Evolutionary conservation across 2,329 filamentous ascomycete genomes (phyloP).

Genomic region (Cladorrhinum sp.): DNA sequence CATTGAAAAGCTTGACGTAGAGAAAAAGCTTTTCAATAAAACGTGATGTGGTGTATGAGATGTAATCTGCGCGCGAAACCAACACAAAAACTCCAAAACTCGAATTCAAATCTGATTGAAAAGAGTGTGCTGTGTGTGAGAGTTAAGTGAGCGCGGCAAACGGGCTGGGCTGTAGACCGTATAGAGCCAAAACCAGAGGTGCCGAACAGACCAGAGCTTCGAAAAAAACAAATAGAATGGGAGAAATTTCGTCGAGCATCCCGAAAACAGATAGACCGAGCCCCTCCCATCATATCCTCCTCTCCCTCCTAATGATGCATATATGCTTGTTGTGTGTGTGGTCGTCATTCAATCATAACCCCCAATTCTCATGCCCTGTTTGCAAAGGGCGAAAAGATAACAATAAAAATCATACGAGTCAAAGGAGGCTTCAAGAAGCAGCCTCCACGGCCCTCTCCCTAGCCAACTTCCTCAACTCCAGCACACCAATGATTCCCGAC

Average conservation of each 20-base stretch:
- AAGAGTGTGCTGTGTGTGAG: not conserved
- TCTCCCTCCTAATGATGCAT: slow-evolving; percentile 1
- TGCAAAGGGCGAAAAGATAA: not conserved
- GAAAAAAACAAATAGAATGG: not conserved
- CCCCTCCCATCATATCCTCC: not conserved
- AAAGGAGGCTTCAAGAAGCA: slow-evolving; percentile 3
- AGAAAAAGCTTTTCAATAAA: not conserved
- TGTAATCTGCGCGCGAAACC: not conserved
- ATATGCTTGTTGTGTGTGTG: not conserved
- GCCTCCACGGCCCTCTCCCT: slow-evolving; percentile 31
- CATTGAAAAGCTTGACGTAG: not conserved
- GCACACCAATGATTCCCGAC: slow-evolving; percentile 55
- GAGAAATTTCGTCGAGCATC: not conserved
- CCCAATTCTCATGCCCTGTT: not conserved
- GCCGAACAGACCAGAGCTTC: not conserved
- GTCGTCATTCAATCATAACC: slow-evolving; percentile 3
- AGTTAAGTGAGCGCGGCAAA: not conserved
- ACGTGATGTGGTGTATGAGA: not conserved
- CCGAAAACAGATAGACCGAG: not conserved
- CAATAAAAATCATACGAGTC: not conserved
- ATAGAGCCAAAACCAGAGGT: not conserved
- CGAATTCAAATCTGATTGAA: not conserved
- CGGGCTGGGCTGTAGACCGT: not conserved
- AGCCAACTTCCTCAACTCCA: slow-evolving; percentile 52
- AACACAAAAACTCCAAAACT: not conserved